phyloP scores from a whole-genome alignment of 2,329 filamentous ascomycete species.

The Cryphonectria carpinicola region DNA sequence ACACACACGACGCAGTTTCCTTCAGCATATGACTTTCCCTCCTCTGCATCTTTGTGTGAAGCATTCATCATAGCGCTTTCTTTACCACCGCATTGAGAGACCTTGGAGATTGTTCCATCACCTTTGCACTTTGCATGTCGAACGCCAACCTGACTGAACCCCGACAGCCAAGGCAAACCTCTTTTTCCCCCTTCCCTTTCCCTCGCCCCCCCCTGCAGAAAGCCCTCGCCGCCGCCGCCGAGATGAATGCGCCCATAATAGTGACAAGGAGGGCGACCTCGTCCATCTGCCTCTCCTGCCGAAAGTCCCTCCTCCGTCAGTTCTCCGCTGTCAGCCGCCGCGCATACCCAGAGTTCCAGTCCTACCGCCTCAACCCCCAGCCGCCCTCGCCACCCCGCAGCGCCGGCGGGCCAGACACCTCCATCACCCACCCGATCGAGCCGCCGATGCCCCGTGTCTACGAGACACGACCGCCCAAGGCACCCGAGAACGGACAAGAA shows the following conservation, averaged over 20 bases:
- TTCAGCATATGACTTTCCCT: not conserved
- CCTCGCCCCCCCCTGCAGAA: not conserved
- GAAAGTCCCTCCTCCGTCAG: slow-evolving; percentile 48
- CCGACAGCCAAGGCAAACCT: not conserved
- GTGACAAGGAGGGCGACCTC: slow-evolving; percentile 40
- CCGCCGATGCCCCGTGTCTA: slow-evolving; percentile 52
- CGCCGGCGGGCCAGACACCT: slow-evolving; percentile 50
- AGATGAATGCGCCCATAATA: slow-evolving; percentile 48
- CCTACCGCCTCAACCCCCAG: slow-evolving; percentile 53
- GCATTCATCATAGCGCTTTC: not conserved
- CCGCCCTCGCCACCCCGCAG: slow-evolving; percentile 45
- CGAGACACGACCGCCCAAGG: slow-evolving; percentile 54
- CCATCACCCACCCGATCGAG: slow-evolving; percentile 48
- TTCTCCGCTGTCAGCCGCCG: slow-evolving; percentile 43
- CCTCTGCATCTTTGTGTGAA: not conserved
- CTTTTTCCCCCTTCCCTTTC: not conserved
- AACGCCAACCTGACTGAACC: not conserved
- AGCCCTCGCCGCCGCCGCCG: slow-evolving; percentile 7
- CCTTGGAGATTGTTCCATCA: not conserved
- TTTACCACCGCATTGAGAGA: not conserved
- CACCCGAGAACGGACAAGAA: slow-evolving; percentile 21
- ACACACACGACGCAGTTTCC: not conserved
- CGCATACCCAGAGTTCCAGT: slow-evolving; percentile 49
- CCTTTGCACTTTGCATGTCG: not conserved
- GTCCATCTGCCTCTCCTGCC: slow-evolving; percentile 46